Conservation (phyloP, 2,329 filamentous ascomycete genomes). For the Periconia sp. region DNA sequence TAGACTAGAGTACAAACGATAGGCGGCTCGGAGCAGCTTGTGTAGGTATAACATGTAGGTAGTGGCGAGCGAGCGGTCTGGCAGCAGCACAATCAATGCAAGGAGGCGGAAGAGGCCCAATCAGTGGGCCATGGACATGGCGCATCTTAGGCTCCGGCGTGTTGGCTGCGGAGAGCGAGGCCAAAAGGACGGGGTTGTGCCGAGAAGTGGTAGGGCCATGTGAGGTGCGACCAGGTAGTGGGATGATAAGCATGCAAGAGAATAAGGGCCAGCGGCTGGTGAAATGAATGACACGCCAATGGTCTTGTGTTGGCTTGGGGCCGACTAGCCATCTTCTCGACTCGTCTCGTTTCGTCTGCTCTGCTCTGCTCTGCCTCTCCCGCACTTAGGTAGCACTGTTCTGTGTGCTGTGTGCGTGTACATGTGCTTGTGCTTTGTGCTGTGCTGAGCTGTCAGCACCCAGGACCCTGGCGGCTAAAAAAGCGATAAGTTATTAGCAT, state of each 20-base stretch:
- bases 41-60: slow-evolving; percentile 1
- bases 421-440: too few relatives aligned
- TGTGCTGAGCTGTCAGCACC: background rate
- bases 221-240: slow-evolving; percentile 27
- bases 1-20: slow-evolving; percentile 27
- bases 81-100: slow-evolving; percentile 29
- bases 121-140: slow-evolving; percentile 20
- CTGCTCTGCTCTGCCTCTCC: too few relatives aligned
- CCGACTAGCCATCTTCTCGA: too few relatives aligned
- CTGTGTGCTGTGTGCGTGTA: too few relatives aligned
- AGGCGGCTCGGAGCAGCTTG: slow-evolving; percentile 20
- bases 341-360: too few relatives aligned
- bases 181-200: slow-evolving; percentile 24
- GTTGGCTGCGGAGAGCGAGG: slow-evolving; percentile 20
- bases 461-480: slow-evolving; percentile 26
- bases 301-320: background rate
- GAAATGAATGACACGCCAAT: slow-evolving; percentile 9
- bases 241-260: slow-evolving; percentile 28
- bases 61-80: slow-evolving; percentile 36
- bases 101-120: slow-evolving; percentile 21
- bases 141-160: slow-evolving; percentile 22
- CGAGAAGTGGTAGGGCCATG: slow-evolving; percentile 30
- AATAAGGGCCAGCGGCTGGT: slow-evolving; percentile 5
- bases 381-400: too few relatives aligned
- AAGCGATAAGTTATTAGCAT: slow-evolving; percentile 17